Conservation (phyloP, 163 green algal genomes). For the Scenedesmus sp. region DNA sequence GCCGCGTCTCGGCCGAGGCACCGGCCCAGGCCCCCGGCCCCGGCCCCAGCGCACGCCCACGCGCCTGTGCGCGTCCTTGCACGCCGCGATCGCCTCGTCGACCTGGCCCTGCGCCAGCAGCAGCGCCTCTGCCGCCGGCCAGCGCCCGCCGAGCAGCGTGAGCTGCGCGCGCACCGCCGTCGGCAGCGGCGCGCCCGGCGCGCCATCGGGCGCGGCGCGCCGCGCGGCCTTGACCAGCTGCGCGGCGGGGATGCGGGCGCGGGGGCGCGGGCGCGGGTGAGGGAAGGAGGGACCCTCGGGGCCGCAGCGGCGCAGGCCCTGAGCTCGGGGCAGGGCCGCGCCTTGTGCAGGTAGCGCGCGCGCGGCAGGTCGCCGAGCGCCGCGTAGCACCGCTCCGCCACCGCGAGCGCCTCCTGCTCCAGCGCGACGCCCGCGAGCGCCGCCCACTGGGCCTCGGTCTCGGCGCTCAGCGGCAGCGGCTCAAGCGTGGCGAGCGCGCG, state of each 20-base stretch:
- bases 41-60: not conserved
- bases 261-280: not conserved
- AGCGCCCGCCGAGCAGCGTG: conserved; percentile 72
- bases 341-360: conserved; percentile 66
- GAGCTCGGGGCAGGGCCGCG: conserved; percentile 39
- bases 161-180: conserved; percentile 67
- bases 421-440: conserved; percentile 73
- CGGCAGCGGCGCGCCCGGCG: conserved; percentile 4
- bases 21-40: no score
- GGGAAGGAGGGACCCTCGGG: not conserved
- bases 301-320: no score
- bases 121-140: conserved; percentile 71
- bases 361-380: conserved; percentile 74
- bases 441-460: conserved; percentile 84
- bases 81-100: conserved; percentile 77
- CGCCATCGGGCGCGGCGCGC: not conserved
- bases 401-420: conserved; percentile 61
- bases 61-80: conserved; percentile 61
- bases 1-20: no score
- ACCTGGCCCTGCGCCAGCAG: conserved; percentile 75
- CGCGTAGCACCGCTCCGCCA: conserved; percentile 81
- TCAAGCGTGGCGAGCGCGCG: conserved; percentile 68
- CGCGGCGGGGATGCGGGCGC: no score
- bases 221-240: conserved; percentile 37
- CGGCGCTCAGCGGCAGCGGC: conserved; percentile 73